Conservation (phyloP, 495 filamentous ascomycete species). For the Hyaloscypha variabilis region DNA sequence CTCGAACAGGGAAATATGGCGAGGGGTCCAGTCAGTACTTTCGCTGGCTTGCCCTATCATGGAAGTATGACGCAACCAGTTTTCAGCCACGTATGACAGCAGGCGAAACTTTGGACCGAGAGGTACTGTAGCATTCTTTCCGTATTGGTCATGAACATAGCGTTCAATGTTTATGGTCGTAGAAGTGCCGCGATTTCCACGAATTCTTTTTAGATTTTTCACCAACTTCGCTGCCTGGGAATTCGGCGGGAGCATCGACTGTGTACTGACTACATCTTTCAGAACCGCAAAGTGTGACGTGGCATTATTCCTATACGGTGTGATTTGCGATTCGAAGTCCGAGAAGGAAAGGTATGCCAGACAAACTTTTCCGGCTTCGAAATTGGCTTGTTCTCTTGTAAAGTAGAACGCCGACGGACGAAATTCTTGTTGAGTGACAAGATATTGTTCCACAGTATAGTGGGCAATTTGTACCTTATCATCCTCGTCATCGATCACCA, state of each 20-base stretch:
- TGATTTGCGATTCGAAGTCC: constrained; percentile 34
- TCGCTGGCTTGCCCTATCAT: neutral
- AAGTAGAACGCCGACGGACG: constrained; percentile 13
- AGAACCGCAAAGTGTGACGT: neutral
- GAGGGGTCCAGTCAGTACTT: neutral
- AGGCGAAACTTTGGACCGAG: neutral
- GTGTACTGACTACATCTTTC: neutral
- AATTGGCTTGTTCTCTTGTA: neutral
- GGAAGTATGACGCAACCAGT: constrained; percentile 10
- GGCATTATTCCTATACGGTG: neutral
- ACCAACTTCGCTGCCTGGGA: neutral
- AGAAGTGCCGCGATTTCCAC: neutral
- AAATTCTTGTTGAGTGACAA: constrained; percentile 5
- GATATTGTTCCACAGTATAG: constrained; percentile 34
- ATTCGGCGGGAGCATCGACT: neutral
- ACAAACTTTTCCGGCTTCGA: constrained; percentile 32
- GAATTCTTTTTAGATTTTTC: neutral
- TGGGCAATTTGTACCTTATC: constrained; percentile 37
- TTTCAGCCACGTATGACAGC: constrained; percentile 1
- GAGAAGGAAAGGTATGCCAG: constrained; percentile 39
- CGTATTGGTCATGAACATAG: neutral
- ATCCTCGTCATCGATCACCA: constrained; percentile 38
- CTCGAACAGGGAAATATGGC: neutral
- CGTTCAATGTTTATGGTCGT: neutral
- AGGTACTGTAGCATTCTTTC: neutral